Base-by-base conservation (phyloP, 2,329 filamentous ascomycete genomes). In the Penicillium sp. region DNA sequence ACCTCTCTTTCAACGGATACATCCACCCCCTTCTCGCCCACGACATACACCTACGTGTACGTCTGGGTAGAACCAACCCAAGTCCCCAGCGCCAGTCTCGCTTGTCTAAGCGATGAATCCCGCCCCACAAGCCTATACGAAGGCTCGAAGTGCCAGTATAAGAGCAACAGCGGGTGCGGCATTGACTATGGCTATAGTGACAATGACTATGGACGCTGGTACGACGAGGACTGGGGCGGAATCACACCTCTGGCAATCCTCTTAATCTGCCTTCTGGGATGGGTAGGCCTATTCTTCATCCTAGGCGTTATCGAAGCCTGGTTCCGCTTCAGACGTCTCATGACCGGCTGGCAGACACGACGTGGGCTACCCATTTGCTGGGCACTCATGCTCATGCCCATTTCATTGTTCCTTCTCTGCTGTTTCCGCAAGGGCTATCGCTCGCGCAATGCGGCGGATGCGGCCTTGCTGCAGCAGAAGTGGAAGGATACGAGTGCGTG, bases 341-440 rank as follows among this genome's bases (percentile, higher is more conserved):
- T 64, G 61, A 63, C 55, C 3, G 63, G 63, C 40, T 65, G 62
- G 63, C 62, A 64, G 37, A 60, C 63, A 3, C 56, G 62, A 1
- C 62, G 63, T n/a, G 63, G 63, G 2, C 32, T 66, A 2, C 63
- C 63, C 1, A 45, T 64, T 8, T 61, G 52, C 40, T 66, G 63
- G 63, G 52, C 54, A 8, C 45, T 66, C 28, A 48, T 51, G 1
- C 42, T 58, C 13, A 49, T 64, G 13, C 54, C 61, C 2, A 27
- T 61, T 5, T 54, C 54, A 1, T 37, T 59, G 1, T 34, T 59
- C 18, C 56, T 56, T 22, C 46, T 63, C 4, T 59, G 36, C 16
- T 64, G 51, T 22, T 60, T 57, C 41, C 54, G 59, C 1, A 63
- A 56, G 43, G 63, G 63, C 6, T 64, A 53, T 34, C 59, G 60